Base-by-base conservation (phyloP, 805 yeast genomes). In the Metschnikowia kunwiensis region DNA sequence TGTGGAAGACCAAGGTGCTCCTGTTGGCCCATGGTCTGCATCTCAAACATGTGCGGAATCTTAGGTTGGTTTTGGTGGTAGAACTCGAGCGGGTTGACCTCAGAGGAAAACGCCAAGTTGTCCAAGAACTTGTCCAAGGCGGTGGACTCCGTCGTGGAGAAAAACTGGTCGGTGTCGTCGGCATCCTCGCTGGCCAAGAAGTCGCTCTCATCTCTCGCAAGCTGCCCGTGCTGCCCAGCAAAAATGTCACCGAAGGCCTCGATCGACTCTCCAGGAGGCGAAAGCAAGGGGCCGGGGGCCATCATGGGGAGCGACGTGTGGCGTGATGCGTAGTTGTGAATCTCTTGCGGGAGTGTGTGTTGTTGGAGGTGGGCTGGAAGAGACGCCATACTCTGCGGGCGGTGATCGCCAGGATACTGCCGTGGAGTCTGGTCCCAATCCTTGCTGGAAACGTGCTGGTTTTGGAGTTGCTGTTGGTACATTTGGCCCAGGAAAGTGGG, bases 71-170 rank as follows among this genome's bases (percentile, higher is more conserved):
- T 34, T 20, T 36, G 43, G 27, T 24, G 23, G 44, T 63, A 63
- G 36, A 62, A 54, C 22, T 61, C 63, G 25, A 59, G 49, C 3
- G 67, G 68, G 36, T 58, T 56, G 18, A 48, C 42, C 41, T 20
- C 49, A 27, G 30, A 60, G 51, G 46, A 56, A 54, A 20, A 60
- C 30, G 60, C 67, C 46, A 68, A 56, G 41, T 60, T 61, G 41
- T 68, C 72, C 49, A 68, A 54, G 38, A 68, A 68, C 47, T 50
- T 56, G 41, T 65, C 71, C 49, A 68, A 57, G 14, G 53, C 53
- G 15, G 40, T 36, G 5, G 47, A 33, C 38, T 49, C 53, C 10
- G 50, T 47, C 29, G 33, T 35, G 32, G 50, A 41, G 43, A 49
- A 49, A 25, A 49, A 46, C 36, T 48, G 49, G 39, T 48, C 52